These are phyloP conservation scores for Diaporthe vaccinii DNA, from an alignment of 2,329 filamentous ascomycete species.

Conservation along the genomic window DNA sequence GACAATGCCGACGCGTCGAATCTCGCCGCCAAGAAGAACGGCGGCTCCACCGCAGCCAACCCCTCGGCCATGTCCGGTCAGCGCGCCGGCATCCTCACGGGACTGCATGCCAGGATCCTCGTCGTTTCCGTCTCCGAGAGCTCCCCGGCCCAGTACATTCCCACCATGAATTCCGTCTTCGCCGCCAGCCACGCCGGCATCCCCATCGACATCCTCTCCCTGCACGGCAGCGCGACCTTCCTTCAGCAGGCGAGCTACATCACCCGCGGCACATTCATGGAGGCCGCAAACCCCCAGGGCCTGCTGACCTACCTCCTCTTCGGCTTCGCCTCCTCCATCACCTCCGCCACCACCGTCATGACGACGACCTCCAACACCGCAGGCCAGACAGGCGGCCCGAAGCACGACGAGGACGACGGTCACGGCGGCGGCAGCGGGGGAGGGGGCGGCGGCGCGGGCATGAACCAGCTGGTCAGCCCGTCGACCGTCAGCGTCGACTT, in stretches of 20 bases:
- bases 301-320: slow-evolving; percentile 96
- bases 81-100: slow-evolving; percentile 53
- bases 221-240: slow-evolving; percentile 89
- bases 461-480: slow-evolving; percentile 77
- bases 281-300: slow-evolving; percentile 72
- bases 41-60: slow-evolving; percentile 49
- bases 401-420: slow-evolving; percentile 22
- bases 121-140: slow-evolving; percentile 89
- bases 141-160: slow-evolving; percentile 93
- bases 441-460: slow-evolving; percentile 47
- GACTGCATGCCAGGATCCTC: slow-evolving; percentile 85
- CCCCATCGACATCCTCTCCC: slow-evolving; percentile 90
- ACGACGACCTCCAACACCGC: slow-evolving; percentile 44
- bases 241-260: slow-evolving; percentile 87
- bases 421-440: slow-evolving; percentile 49
- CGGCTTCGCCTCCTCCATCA: slow-evolving; percentile 78
- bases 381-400: slow-evolving; percentile 28
- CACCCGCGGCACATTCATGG: slow-evolving; percentile 70
- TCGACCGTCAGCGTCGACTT: slow-evolving; percentile 93
- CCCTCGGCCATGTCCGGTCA: slow-evolving; percentile 49
- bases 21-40: slow-evolving; percentile 43
- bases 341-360: slow-evolving; percentile 63
- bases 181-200: slow-evolving; percentile 90
- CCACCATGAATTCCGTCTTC: slow-evolving; percentile 98
- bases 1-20: slow-evolving; percentile 56